Evolutionary conservation across 805 yeast genomes (phyloP), one percentile per base, ranked within the genome.

Genomic region (Hanseniaspora mollemarum): DNA sequence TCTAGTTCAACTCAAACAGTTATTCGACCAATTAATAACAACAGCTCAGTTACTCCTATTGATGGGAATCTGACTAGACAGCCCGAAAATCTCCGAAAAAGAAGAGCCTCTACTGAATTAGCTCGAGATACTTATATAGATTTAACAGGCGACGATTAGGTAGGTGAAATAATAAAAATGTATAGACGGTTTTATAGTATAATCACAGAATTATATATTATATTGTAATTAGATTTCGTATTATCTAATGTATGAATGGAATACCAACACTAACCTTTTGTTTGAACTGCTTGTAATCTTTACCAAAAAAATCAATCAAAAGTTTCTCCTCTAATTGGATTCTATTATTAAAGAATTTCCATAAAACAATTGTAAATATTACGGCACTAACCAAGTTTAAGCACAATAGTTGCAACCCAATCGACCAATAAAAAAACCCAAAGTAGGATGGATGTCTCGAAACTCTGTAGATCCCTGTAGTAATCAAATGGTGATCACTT

Each of bases 361-460:
- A 78, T 19, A 92, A 68, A 2, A 78, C 74, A n/a, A 65, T 55
- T 0, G 71, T 58, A 54, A 87, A 92, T 0, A 72, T 67, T 1
- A 70, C 44, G 1, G 76, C 58, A 1, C 87, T 71, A 0, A 86
- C 42, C 6, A 83, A 78, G 65, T 87, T 92, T 41, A 77, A 65
- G 52, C 90, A 64, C 54, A 81, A 56, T 42, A 92, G 22, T 62
- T 90, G 95, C 1, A 87, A 72, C 0, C 96, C 96, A 3, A 88
- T 56, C 13, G 94, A 90, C 96, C 97, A 92, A 77, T 87, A 79
- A 60, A 79, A 88, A 63, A 83, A 92, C 0, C 96, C 98, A 37
- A 79, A 74, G 65, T 92, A 92, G 43, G 94, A 81, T 6, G 98
- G 98, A 63, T 92, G 98, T 54, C 98, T 72, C 15, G 76, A 66